Evolutionary conservation across 768 basidiomycete genomes (phyloP).

Genomic region (Amanita pseudoporphyria): DNA sequence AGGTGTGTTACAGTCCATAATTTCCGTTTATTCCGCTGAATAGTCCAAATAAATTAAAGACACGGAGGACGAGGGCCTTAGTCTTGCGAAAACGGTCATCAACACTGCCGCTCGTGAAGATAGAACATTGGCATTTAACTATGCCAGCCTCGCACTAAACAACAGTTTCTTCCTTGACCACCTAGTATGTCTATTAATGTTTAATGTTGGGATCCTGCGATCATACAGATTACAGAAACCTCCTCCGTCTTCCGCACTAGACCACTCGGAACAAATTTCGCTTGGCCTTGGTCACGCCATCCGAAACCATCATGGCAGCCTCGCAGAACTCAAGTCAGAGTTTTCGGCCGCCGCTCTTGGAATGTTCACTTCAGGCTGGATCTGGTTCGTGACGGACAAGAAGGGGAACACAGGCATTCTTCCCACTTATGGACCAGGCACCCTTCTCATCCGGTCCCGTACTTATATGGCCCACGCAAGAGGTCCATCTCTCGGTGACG

Average conservation of each 20-base stretch:
- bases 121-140: slow-evolving; percentile 72
- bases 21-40: slow-evolving; percentile 1
- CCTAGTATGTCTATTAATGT: slow-evolving; percentile 48
- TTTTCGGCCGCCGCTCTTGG: slow-evolving; percentile 71
- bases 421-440: slow-evolving; percentile 85
- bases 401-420: slow-evolving; percentile 55
- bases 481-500: slow-evolving; percentile 9
- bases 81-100: slow-evolving; percentile 65
- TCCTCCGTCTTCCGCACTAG: slow-evolving; percentile 23
- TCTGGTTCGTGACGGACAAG: slow-evolving; percentile 80
- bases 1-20: slow-evolving; percentile 33
- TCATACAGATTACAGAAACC: slow-evolving; percentile 28
- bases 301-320: slow-evolving; percentile 44
- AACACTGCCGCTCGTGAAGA: slow-evolving; percentile 49
- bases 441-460: slow-evolving; percentile 68
- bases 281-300: slow-evolving; percentile 25
- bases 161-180: slow-evolving; percentile 90
- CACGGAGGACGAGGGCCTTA: slow-evolving; percentile 43
- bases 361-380: slow-evolving; percentile 70
- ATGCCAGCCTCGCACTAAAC: slow-evolving; percentile 87
- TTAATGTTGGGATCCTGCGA: background rate
- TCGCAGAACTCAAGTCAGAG: slow-evolving; percentile 61
- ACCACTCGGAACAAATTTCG: slow-evolving; percentile 30
- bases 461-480: slow-evolving; percentile 21
- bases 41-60: slow-evolving; percentile 28